phyloP scores from a whole-genome alignment of 192 early-diverging fungal genomes.

The Glomus cerebriforme region DNA sequence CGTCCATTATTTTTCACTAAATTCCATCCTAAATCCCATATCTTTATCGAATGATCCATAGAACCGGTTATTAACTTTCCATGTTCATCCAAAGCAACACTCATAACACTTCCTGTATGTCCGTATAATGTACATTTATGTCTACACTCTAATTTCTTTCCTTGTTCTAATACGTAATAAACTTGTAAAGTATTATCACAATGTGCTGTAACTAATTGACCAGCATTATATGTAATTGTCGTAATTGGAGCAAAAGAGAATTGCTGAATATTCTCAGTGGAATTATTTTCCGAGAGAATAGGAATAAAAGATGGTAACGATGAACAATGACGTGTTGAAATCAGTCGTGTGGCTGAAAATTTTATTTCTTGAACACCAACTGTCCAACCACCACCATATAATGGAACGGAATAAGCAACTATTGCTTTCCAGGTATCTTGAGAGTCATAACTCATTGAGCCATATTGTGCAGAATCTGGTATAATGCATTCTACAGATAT shows the following conservation, averaged over 20 bases:
- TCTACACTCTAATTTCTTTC: conserved; percentile 23
- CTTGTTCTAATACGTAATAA: conserved; percentile 36
- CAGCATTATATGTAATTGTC: conserved; percentile 36
- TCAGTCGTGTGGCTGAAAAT: neutral
- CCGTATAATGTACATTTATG: conserved; percentile 50
- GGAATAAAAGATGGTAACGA: conserved; percentile 22
- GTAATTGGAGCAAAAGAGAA: conserved; percentile 37
- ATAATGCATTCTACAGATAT: conserved; percentile 28
- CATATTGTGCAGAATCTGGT: neutral
- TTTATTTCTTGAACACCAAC: conserved; percentile 41
- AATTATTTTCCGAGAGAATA: neutral
- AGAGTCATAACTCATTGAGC: neutral
- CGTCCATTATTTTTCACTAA: neutral
- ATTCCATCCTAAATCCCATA: conserved; percentile 47
- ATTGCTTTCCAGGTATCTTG: conserved; percentile 28
- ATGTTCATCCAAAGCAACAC: conserved; percentile 48
- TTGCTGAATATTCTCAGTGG: neutral
- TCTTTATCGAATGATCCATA: conserved; percentile 46
- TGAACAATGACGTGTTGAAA: conserved; percentile 31
- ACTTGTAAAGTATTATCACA: conserved; percentile 52
- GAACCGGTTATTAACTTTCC: conserved; percentile 45
- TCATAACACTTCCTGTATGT: conserved; percentile 46
- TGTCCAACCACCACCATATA: conserved; percentile 34
- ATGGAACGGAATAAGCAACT: conserved; percentile 36
- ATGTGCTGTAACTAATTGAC: conserved; percentile 51